A percentile compares a stretch with the other conserved stretches of the same genome.
Evolutionary conservation across 2,329 filamentous ascomycete species (phyloP).

Genomic region (Neofusicoccum kwambonambiense): DNA sequence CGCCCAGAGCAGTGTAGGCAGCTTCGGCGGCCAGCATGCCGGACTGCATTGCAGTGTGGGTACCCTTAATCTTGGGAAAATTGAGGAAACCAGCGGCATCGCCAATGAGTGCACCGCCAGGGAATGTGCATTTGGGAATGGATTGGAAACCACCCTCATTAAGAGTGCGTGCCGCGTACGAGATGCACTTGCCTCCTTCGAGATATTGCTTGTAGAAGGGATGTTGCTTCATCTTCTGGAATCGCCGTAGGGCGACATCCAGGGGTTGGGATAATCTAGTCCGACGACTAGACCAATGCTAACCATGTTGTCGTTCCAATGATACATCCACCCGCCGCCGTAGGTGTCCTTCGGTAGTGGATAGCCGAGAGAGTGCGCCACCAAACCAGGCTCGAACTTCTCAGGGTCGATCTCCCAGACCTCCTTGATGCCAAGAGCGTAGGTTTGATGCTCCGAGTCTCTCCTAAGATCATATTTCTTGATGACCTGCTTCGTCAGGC

Average conservation of each 20-base stretch:
- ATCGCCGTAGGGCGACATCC: conserved; percentile 95
- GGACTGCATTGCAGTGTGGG: conserved; percentile 95
- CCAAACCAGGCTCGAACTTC: conserved; percentile 83
- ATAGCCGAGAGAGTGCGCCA: conserved; percentile 90
- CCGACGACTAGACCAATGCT: conserved; percentile 88
- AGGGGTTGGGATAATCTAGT: conserved; percentile 94
- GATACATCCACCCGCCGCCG: conserved; percentile 98
- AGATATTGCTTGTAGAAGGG: conserved; percentile 82
- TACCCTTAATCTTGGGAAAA: conserved; percentile 97
- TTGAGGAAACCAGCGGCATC: conserved; percentile 97
- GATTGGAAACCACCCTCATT: conserved; percentile 97
- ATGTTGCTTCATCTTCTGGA: conserved; percentile 98
- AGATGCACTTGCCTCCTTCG: conserved; percentile 95
- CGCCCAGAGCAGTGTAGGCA: conserved; percentile 70
- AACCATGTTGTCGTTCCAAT: conserved; percentile 96
- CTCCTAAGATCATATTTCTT: conserved; percentile 89
- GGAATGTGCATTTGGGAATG: conserved; percentile 95
- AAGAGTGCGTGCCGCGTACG: conserved; percentile 87
- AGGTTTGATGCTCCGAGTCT: conserved; percentile 91
- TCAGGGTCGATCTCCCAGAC: conserved; percentile 94
- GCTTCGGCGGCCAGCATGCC: conserved; percentile 96
- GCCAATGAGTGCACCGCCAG: conserved; percentile 90
- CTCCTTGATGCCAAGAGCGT: conserved; percentile 91
- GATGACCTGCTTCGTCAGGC: conserved; percentile 88
- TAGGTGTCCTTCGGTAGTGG: conserved; percentile 86